Evolutionary conservation across 352 stramenopile genomes (phyloP).

Genomic region (Phytopythium sindhum): DNA sequence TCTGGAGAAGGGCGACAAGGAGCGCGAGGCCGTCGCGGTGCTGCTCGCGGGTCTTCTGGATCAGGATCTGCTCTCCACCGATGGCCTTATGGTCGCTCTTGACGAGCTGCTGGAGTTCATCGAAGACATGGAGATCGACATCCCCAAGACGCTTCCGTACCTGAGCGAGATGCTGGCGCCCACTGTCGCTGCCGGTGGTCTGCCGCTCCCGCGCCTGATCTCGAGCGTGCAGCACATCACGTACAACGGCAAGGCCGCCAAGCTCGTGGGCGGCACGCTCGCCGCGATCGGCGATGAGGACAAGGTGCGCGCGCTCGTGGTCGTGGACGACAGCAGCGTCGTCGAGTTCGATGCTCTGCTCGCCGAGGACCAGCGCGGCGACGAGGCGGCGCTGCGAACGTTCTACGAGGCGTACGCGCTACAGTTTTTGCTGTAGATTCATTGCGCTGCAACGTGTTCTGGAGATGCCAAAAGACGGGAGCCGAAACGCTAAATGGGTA

Average conservation of each 20-base stretch:
- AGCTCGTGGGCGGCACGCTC: slow-evolving; percentile 53
- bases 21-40: slow-evolving; percentile 48
- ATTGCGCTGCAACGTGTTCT: background rate
- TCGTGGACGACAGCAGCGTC: slow-evolving; percentile 2
- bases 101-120: slow-evolving; percentile 66
- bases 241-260: slow-evolving; percentile 61
- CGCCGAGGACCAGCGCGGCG: slow-evolving; percentile 34
- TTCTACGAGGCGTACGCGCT: slow-evolving; percentile 46
- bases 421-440: slow-evolving; percentile 28
- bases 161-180: slow-evolving; percentile 70
- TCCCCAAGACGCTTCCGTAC: slow-evolving; percentile 68
- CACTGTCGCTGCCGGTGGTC: slow-evolving; percentile 36
- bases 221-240: slow-evolving; percentile 41
- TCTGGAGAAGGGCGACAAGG: slow-evolving; percentile 65
- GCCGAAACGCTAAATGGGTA: background rate
- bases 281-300: slow-evolving; percentile 36
- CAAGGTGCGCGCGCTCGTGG: slow-evolving; percentile 38
- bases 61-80: slow-evolving; percentile 39
- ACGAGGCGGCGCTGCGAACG: slow-evolving; percentile 23
- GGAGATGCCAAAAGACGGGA: background rate
- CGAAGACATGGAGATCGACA: slow-evolving; percentile 83
- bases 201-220: slow-evolving; percentile 42
- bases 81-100: slow-evolving; percentile 35
- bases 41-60: slow-evolving; percentile 56
- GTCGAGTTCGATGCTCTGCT: slow-evolving; percentile 42